Evolutionary conservation across 768 basidiomycete genomes (phyloP), one percentile per base, ranked within the genome.

Genomic region (Boletus barrowsii): DNA sequence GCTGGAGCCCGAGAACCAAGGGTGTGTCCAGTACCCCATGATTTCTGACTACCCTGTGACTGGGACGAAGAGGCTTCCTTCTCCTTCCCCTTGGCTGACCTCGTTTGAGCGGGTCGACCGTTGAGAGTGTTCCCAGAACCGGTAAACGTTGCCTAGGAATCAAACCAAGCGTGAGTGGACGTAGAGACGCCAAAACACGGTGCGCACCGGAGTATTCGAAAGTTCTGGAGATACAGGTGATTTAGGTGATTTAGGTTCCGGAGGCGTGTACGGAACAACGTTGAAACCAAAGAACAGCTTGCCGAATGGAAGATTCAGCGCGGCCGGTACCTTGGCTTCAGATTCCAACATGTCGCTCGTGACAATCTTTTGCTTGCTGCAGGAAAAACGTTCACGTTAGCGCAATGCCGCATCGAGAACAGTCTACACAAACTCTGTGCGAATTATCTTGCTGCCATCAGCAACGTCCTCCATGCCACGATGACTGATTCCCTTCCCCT

Each of bases 241-340:
- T n/a, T 54, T 53, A 5, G 56, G 60, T 42, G 68, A 15, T n/a
- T 54, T 53, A 5, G 56, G 60, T 42, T 73, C 66, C 5, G 84
- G 80, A 8, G 83, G 83, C 4, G 72, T 76, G 66, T 90, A 91
- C 1, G 88, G 77, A 2, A 82, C 75, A 53, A 90, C 81, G 55
- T 90, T 88, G 75, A 88, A 99, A 10, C 97, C 97, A 65, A 99
- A 98, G 78, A 99, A 99, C 18, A 99, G 77, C 60, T 97, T 88
- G 13, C 97, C 97, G 59, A 89, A 87, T 0, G 97, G 94, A 10
- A 99, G 76, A 59, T 88, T 88, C 40, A 99, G 76, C 9, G 93
- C 87, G 0, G 92, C 94, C 5, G 97, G 96, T 9, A 90, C 93
- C 62, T 90, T 87, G 45, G 75, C 78, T 18, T 87, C 86, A 17